Base-by-base conservation (phyloP, 352 stramenopile species). In the Aphanomyces stellatus region DNA sequence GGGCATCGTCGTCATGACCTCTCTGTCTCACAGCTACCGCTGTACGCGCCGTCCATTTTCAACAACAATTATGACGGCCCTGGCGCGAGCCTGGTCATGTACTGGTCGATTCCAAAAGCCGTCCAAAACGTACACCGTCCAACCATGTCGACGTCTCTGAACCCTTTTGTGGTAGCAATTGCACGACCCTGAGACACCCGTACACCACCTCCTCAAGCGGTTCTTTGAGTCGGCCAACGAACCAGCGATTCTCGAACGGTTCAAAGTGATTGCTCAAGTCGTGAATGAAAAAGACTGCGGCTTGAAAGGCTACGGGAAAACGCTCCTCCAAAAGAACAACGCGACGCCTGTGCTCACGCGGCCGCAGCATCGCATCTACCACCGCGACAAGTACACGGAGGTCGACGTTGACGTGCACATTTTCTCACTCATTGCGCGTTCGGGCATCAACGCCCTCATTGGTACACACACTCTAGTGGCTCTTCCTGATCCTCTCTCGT, bases 191-290 rank as follows among this genome's bases (percentile, higher is more conserved):
- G 80, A 77, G 31, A 81, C 74, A 1, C 84, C 76, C 10, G 77
- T 76, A n/a, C 51, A 90, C 7, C 74, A 73, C 25, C 74, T 93
- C 6, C 69, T 91, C 13, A 83, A 88, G 66, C 74, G 81, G n/a
- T 93, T 93, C 69, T 53, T 91, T 15, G 66, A 87, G 15, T 82
- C 85, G 0, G 80, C 74, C 6, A 76, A 74, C 27, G 85, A 93
- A 57, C 79, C 80, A 48, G 78, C 76, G 7, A 51, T 93, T 42
- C 90, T 83, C 2, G 85, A 93, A 59, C 80, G 85, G 30, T 93
- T 93, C 72, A 93, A 93, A 51, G 81, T 91, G 34, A 93, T 93
- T 60, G 82, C 81, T 0, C 85, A 93, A 69, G 85, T 93, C 62
- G 88, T 80, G 19, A 93, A 93, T 62, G 79, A 91, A 51, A 80